Evolutionary conservation across 2,329 filamentous ascomycete species (phyloP), one percentile per base, ranked within the genome.

Genomic region (Arachnomyces sp.): DNA sequence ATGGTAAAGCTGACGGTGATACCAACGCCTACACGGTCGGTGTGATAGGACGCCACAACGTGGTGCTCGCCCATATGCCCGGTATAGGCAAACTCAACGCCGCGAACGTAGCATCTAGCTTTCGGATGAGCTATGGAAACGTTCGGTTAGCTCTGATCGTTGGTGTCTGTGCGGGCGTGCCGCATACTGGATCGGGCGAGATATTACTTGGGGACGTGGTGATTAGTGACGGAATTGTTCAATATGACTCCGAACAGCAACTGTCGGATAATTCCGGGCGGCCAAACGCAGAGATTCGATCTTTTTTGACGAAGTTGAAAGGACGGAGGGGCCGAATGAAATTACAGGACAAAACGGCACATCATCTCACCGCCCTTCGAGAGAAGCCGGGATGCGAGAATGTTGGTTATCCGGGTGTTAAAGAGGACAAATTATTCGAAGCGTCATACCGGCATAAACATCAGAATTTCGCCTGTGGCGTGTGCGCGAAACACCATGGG

Each of bases 111-210:
- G 45, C 58, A 0, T 42, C 54, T 1, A 51, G 49, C 21, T 42
- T 69, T 9, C 54, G 56, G 0, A 47, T 46, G 1, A 68, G 63
- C 39, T 69, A 56, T 17, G 31, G 39, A 0, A 40, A 39, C 3
- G 40, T 69, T 3, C 55, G 49, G 29, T 44, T 69, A 0, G 59
- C 45, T 2, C 14, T 70, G 0, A 31, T 69, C 0, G 58, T 61
- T 3, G 67, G 66, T 1, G 55, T 69, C 4, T 69, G 66, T 32
- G 66, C 65, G 1, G 65, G 57, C 4, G 52, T 61, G 7, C 62
- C 61, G 1, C 34, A 18, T 57, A 46, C 50, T 7, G n/a, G 6
- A 41, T 34, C n/a, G n/a, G n/a, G n/a, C n/a, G n/a, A n/a, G n/a
- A n/a, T n/a, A n/a, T n/a, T n/a, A n/a, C 52, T 62, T 8, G 57